Percentiles rank a stretch among this genome's conserved stretches.
phyloP scores from a whole-genome alignment of 2,329 filamentous ascomycete genomes.

The Claviceps citrina region DNA sequence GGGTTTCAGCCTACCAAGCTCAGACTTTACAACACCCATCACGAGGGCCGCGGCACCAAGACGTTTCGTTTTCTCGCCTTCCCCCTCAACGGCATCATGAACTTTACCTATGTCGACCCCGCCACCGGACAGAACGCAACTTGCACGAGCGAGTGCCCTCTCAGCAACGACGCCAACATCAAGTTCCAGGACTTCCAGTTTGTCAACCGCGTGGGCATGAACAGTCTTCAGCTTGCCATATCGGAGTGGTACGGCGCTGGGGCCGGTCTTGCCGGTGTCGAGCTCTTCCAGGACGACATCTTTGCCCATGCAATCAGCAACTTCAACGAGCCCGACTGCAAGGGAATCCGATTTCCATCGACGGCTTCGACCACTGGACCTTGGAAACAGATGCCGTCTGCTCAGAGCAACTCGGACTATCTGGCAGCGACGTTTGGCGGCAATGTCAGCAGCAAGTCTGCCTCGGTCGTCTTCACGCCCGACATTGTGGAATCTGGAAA shows the following conservation, averaged over 20 bases:
- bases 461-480: constrained; percentile 63
- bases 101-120: constrained; percentile 78
- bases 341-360: constrained; percentile 44
- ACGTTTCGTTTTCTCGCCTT: constrained; percentile 75
- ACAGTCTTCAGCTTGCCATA: constrained; percentile 70
- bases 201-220: constrained; percentile 78
- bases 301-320: constrained; percentile 69
- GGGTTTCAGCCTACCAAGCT: constrained; percentile 78
- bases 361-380: constrained; percentile 54
- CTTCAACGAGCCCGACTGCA: constrained; percentile 81
- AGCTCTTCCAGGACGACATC: constrained; percentile 75
- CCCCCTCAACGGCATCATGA: constrained; percentile 86
- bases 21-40: constrained; percentile 73
- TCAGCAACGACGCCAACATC: constrained; percentile 52
- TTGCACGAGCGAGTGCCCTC: constrained; percentile 74
- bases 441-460: constrained; percentile 39
- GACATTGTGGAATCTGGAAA: constrained; percentile 80
- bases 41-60: constrained; percentile 72
- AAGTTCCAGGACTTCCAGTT: constrained; percentile 82
- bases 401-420: constrained; percentile 59
- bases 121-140: constrained; percentile 47
- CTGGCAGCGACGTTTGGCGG: constrained; percentile 50
- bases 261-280: constrained; percentile 70
- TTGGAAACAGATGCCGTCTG: constrained; percentile 56
- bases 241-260: constrained; percentile 75